Percentiles rank a stretch among this genome's conserved stretches.
phyloP scores from a whole-genome alignment of 2,329 filamentous ascomycete genomes.

The Ophidiomyces ophidiicola region DNA sequence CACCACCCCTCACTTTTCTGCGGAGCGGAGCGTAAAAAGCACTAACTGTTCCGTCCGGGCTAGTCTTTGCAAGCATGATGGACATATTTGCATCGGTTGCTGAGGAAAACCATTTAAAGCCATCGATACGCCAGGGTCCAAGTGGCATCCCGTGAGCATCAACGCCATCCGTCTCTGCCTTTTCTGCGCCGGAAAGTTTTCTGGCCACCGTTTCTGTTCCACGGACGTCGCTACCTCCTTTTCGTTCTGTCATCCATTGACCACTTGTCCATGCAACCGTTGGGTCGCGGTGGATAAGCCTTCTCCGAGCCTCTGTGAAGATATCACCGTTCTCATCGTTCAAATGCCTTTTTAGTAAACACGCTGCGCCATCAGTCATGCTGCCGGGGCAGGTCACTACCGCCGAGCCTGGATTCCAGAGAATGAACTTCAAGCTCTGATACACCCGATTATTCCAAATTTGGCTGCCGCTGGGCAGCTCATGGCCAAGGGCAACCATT shows the following conservation, averaged over 20 bases:
- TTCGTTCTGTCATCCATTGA: conserved; percentile 66
- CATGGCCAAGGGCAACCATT: conserved; percentile 19
- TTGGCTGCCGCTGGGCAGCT: conserved; percentile 4
- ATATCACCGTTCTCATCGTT: conserved; percentile 16
- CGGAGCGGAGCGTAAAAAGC: conserved; percentile 55
- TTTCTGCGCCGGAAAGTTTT: conserved; percentile 22
- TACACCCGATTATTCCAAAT: conserved; percentile 18
- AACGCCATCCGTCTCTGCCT: conserved; percentile 18
- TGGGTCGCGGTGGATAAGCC: conserved; percentile 42
- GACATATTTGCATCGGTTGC: conserved; percentile 54
- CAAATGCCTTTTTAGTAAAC: conserved; percentile 18
- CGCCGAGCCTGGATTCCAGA: conserved; percentile 20
- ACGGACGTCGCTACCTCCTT: conserved; percentile 57
- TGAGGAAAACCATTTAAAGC: conserved; percentile 59
- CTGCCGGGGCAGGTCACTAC: conserved; percentile 21
- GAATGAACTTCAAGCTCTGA: conserved; percentile 18
- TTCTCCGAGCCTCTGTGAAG: conserved; percentile 17
- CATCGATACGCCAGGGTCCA: conserved; percentile 49
- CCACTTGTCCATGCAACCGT: conserved; percentile 51
- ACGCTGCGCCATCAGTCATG: conserved; percentile 23
- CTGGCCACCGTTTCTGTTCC: conserved; percentile 52
- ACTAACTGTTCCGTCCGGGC: conserved; percentile 39
- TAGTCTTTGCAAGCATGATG: conserved; percentile 50
- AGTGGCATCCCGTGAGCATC: conserved; percentile 30
- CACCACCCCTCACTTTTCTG: conserved; percentile 21